Evolutionary conservation across 2,329 filamentous ascomycete genomes (phyloP).

Genomic region (Ascochyta rabiei): DNA sequence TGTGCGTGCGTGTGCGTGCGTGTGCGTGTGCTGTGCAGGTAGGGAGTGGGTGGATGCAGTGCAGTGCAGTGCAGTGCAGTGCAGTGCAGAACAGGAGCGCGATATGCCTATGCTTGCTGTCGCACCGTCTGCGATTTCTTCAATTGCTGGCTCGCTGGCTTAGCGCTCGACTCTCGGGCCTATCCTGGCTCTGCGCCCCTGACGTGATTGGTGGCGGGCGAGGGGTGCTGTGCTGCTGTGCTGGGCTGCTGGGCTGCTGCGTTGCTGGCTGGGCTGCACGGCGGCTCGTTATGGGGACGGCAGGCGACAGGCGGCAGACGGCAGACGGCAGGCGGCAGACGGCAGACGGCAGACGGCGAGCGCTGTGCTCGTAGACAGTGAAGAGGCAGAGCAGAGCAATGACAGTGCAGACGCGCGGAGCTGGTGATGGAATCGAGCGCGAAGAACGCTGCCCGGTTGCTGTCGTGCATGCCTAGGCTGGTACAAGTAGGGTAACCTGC

Average conservation of each 20-base stretch:
- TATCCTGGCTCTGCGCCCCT: slow-evolving; percentile 21
- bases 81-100: too few relatives aligned
- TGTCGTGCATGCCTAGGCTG: slow-evolving; percentile 1
- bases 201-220: slow-evolving; percentile 25
- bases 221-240: slow-evolving; percentile 7
- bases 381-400: neutral
- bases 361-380: too few relatives aligned
- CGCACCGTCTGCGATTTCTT: slow-evolving; percentile 35
- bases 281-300: too few relatives aligned
- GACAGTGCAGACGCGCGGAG: neutral
- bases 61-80: too few relatives aligned
- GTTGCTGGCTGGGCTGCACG: too few relatives aligned
- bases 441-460: neutral
- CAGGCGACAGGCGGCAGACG: too few relatives aligned
- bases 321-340: too few relatives aligned
- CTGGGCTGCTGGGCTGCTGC: too few relatives aligned
- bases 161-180: slow-evolving; percentile 43
- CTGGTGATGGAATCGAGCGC: neutral
- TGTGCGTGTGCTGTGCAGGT: neutral
- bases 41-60: too few relatives aligned
- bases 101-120: neutral
- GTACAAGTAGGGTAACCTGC: neutral
- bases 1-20: too few relatives aligned
- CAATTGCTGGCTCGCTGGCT: slow-evolving; percentile 39
- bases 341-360: too few relatives aligned